Conservation (phyloP, 2,329 filamentous ascomycete species). For the Aurifilum marmelostoma region DNA sequence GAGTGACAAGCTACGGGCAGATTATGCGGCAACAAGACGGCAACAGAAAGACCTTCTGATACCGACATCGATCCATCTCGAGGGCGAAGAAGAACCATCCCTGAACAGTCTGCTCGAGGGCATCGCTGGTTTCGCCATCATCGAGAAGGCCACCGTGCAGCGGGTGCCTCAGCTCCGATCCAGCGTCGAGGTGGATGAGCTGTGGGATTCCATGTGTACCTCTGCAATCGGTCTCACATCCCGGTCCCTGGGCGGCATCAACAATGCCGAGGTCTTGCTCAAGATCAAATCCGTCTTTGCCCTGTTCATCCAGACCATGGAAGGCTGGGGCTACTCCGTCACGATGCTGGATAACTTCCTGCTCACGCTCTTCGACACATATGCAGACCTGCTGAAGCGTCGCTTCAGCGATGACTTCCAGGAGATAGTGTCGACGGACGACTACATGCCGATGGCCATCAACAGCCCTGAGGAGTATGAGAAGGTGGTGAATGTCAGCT, state of each 20-base stretch:
- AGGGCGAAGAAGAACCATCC: slow-evolving; percentile 81
- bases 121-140: slow-evolving; percentile 94
- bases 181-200: slow-evolving; percentile 88
- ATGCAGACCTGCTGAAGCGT: slow-evolving; percentile 86
- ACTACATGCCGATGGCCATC: slow-evolving; percentile 99
- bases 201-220: slow-evolving; percentile 98
- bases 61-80: slow-evolving; percentile 73
- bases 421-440: slow-evolving; percentile 88
- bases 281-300: slow-evolving; percentile 93
- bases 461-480: slow-evolving; percentile 89
- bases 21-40: slow-evolving; percentile 89
- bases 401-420: slow-evolving; percentile 96
- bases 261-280: slow-evolving; percentile 85
- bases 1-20: slow-evolving; percentile 84
- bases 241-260: slow-evolving; percentile 76
- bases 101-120: slow-evolving; percentile 91
- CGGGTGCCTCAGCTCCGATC: slow-evolving; percentile 82
- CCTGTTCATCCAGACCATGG: slow-evolving; percentile 97
- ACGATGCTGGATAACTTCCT: slow-evolving; percentile 80
- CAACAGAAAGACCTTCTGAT: slow-evolving; percentile 91
- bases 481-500: slow-evolving; percentile 93
- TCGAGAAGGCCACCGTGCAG: slow-evolving; percentile 92
- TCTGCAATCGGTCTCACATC: slow-evolving; percentile 81
- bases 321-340: slow-evolving; percentile 92
- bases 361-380: slow-evolving; percentile 89